Conservation (phyloP, 257 asterid species). For the Vinca minor region DNA sequence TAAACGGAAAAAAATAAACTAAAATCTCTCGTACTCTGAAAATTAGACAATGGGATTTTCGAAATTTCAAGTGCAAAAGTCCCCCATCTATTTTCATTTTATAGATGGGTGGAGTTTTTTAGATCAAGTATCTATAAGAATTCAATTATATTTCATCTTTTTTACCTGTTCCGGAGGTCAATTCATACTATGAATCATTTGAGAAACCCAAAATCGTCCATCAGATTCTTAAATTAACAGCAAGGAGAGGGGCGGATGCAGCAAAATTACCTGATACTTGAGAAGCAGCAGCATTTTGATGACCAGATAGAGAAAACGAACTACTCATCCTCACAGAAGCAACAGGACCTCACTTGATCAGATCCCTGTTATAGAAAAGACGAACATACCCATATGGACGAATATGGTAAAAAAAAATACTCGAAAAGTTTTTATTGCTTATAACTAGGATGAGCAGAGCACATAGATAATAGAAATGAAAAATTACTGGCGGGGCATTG, state of each 20-base stretch:
- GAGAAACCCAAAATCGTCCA: too few species aligned
- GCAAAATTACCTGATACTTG: conserved; percentile 7
- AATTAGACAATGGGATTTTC: too few species aligned
- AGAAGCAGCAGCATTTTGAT: neutral
- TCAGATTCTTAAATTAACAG: too few species aligned
- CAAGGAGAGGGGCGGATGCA: neutral
- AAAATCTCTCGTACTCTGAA: too few species aligned
- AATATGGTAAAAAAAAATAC: neutral
- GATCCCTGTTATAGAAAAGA: conserved; percentile 2
- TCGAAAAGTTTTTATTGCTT: conserved; percentile 44
- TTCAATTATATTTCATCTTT: too few species aligned
- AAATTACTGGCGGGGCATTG: conserved; percentile 34
- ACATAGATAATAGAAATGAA: conserved; percentile 27
- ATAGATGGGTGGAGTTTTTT: too few species aligned
- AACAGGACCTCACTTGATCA: neutral
- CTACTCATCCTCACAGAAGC: neutral
- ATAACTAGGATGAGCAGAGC: conserved; percentile 34
- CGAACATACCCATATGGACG: neutral
- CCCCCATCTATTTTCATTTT: too few species aligned
- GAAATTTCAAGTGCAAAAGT: too few species aligned
- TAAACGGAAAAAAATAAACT: too few species aligned
- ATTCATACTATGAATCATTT: too few species aligned
- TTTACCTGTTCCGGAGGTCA: too few species aligned
- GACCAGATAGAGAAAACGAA: neutral
- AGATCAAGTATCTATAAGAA: too few species aligned